Base-by-base conservation (phyloP, 2,329 filamentous ascomycete species). In the Curvularia sp. region DNA sequence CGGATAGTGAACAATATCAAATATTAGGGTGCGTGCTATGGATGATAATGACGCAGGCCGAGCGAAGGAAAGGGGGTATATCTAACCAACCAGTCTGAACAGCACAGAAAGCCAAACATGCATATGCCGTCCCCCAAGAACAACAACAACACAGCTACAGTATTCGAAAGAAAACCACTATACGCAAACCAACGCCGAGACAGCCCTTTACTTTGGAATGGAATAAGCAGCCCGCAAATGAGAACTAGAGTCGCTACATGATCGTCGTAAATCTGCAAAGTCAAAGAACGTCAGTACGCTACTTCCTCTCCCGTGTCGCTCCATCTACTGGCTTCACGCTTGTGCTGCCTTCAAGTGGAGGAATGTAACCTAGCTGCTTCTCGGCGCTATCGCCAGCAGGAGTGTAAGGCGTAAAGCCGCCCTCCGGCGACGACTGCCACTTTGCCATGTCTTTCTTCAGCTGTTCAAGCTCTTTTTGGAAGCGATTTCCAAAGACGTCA, bases 401-500 rank as follows among this genome's bases (percentile, higher is more conserved):
- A 0, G 71, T 74, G 15, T 71, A 63, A 1, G 69, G 69, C 2
- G 63, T 64, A 19, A 62, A 61, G 6, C 57, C 65, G 3, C 68
- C 71, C 18, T 72, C 70, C 1, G 74, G 74, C 1, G 68, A 72
- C 1, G 68, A 72, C 77, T 97, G 93, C 92, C 92, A 96, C 75
- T 92, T 94, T 45, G 89, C 86, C 8, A 99, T 93, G 72, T 99
- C 95, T 54, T 87, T 87, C 78, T 90, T 93, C 80, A 99, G 85
- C 51, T 89, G 85, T 74, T 99, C 93, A 12, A 99, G 83, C 77
- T 99, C 95, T 74, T 94, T 97, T 81, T 99, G 92, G 82, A 99
- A 98, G 2, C 93, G 87, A 70, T 91, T 96, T 53, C 96, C 95
- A 75, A 98, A 99, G 1, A 98, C 92, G 70, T 99, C 95, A 72